Evolutionary conservation across 106 monocot species (phyloP).

Genomic region (Dendrobium catenatum): DNA sequence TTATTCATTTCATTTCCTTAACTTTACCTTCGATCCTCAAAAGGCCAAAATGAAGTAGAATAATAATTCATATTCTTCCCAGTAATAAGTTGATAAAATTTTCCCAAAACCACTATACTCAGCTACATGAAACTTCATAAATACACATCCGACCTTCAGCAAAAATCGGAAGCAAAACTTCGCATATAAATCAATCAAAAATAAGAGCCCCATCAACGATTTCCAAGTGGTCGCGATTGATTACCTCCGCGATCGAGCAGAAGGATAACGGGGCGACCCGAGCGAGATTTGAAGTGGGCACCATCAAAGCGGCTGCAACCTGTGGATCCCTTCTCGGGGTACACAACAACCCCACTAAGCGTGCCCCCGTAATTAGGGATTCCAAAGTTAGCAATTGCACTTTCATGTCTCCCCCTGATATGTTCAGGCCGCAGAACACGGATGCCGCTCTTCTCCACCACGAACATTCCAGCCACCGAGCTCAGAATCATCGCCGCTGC

Average conservation of each 20-base stretch:
- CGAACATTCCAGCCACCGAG: conserved; percentile 31
- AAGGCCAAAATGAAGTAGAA: background rate
- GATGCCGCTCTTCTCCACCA: conserved; percentile 82
- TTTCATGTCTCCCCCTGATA: conserved; percentile 48
- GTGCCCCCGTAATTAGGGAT: conserved; percentile 63
- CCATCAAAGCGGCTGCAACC: conserved; percentile 44
- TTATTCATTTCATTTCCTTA: no score
- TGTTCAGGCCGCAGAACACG: conserved; percentile 62
- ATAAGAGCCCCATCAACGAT: background rate
- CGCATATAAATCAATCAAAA: background rate
- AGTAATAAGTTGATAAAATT: background rate
- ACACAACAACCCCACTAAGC: conserved; percentile 42
- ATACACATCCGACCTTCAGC: background rate
- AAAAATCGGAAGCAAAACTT: background rate
- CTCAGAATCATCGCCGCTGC: conserved; percentile 6
- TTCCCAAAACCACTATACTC: background rate
- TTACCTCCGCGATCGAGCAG: conserved; percentile 68
- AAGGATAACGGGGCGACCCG: conserved; percentile 48
- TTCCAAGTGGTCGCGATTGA: background rate
- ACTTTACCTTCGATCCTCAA: background rate
- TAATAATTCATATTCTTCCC: background rate
- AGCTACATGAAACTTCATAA: background rate
- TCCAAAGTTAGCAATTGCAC: conserved; percentile 65
- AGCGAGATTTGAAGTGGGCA: conserved; percentile 35
- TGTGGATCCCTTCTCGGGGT: conserved; percentile 37